Base-by-base conservation (phyloP, 2,329 filamentous ascomycete genomes). In the Ophiostoma ulmi region DNA sequence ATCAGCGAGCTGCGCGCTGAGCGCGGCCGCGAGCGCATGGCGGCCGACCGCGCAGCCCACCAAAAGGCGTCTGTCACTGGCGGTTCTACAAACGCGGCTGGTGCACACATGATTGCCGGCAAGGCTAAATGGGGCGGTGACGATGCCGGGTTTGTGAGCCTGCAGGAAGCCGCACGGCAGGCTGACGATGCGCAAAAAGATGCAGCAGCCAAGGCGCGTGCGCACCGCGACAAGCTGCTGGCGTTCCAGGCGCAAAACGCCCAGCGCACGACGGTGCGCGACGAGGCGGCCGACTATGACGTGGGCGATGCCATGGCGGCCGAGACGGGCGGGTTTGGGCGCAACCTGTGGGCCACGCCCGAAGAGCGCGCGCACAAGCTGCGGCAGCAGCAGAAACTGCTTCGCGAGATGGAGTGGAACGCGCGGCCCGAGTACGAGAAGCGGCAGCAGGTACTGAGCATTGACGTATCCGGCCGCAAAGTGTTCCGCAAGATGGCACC, bases 371-470 rank as follows among this genome's bases (percentile, higher is more conserved):
- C 93, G 0, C 83, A 89, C 74, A 92, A 95, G 78, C 81, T 97
- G 71, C 96, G 94, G 80, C 86, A 89, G 71, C 94, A 97, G 80
- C 93, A 97, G 80, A 92, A 91, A 78, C 82, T 94, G 3, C 80
- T 97, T 75, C 83, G 92, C 5, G 92, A 97, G 79, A 89, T 95
- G 84, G 92, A 97, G 76, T 96, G 93, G 89, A 91, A 91, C 75
- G 89, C 91, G 4, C 83, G 87, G 69, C 93, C 93, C 0, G 94
- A 96, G 73, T 97, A 93, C 79, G 94, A 97, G 81, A 97, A 94
- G 84, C 86, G 92, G 72, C 88, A 86, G 75, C 90, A 95, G 72
- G 90, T 97, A 0, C 86, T 96, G 74, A 94, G 91, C 76, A 91
- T 97, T 72, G 93, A 97, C 77, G 81, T 97, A 0, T 88, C 89